Evolutionary conservation across 352 stramenopile genomes (phyloP).

Genomic region (Blastocystis sp.): DNA sequence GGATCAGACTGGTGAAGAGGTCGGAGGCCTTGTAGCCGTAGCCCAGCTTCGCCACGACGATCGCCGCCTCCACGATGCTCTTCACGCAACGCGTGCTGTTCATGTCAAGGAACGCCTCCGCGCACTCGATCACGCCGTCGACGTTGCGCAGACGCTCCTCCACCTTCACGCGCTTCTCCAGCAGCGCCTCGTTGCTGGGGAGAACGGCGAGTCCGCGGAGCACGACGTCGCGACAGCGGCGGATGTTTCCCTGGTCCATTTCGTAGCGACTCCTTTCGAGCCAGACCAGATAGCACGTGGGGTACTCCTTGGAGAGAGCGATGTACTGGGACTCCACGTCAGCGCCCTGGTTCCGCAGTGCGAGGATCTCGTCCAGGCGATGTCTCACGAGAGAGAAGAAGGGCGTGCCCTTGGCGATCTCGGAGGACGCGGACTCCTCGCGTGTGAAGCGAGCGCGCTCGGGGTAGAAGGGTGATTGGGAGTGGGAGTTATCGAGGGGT

Average conservation of each 20-base stretch:
- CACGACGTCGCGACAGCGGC: neutral
- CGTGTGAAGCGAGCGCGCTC: too few relatives aligned
- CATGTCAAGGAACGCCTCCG: slow-evolving; percentile 2
- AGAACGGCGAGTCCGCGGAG: slow-evolving; percentile 8
- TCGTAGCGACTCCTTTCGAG: slow-evolving; percentile 24
- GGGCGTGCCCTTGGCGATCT: neutral
- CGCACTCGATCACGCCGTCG: slow-evolving; percentile 18
- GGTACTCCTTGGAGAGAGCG: slow-evolving; percentile 8
- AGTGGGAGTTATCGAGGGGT: too few relatives aligned
- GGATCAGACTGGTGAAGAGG: slow-evolving; percentile 21
- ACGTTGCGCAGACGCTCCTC: slow-evolving; percentile 51
- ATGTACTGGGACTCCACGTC: neutral
- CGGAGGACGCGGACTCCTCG: too few relatives aligned
- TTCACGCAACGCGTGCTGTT: neutral
- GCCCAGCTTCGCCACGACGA: slow-evolving; percentile 46
- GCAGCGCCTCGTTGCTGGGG: slow-evolving; percentile 32
- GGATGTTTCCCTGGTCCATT: slow-evolving; percentile 1
- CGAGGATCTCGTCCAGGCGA: neutral
- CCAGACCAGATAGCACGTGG: slow-evolving; percentile 10
- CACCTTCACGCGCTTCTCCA: slow-evolving; percentile 36
- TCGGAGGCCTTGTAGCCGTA: neutral
- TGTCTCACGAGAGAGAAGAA: neutral
- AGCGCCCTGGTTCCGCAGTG: neutral
- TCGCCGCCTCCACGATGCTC: slow-evolving; percentile 7
- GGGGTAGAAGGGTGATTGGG: too few relatives aligned